Evolutionary conservation across 352 stramenopile genomes (phyloP).

Genomic region (Poterioochromonas sp.): DNA sequence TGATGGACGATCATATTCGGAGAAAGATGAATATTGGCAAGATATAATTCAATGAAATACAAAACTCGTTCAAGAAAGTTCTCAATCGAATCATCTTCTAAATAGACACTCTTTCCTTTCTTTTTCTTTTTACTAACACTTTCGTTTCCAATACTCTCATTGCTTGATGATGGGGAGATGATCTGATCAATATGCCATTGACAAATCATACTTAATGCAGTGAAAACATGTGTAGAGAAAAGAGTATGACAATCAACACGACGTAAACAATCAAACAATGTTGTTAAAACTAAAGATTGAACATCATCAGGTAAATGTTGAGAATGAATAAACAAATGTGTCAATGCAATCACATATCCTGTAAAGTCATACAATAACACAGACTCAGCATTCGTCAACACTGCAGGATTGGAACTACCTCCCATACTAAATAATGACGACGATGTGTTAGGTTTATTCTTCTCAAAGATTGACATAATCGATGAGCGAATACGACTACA

Average conservation of each 20-base stretch:
- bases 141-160: not conserved
- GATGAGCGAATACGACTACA: not conserved
- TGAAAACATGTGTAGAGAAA: not conserved
- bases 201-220: not conserved
- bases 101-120: not conserved
- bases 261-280: conserved; percentile 30
- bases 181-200: not conserved
- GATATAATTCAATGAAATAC: not conserved
- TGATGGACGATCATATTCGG: not conserved
- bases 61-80: not conserved
- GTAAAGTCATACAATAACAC: not conserved
- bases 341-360: not conserved
- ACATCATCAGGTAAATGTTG: not conserved
- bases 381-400: not conserved
- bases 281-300: not conserved
- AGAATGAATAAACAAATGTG: not conserved
- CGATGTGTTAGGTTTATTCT: not conserved
- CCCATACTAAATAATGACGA: not conserved
- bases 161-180: too few relatives aligned
- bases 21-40: not conserved
- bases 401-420: not conserved
- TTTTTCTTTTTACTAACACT: not conserved
- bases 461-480: not conserved
- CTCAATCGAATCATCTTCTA: not conserved
- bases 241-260: not conserved